phyloP scores from a whole-genome alignment of 2,329 filamentous ascomycete genomes.

The Epichloe baconii region DNA sequence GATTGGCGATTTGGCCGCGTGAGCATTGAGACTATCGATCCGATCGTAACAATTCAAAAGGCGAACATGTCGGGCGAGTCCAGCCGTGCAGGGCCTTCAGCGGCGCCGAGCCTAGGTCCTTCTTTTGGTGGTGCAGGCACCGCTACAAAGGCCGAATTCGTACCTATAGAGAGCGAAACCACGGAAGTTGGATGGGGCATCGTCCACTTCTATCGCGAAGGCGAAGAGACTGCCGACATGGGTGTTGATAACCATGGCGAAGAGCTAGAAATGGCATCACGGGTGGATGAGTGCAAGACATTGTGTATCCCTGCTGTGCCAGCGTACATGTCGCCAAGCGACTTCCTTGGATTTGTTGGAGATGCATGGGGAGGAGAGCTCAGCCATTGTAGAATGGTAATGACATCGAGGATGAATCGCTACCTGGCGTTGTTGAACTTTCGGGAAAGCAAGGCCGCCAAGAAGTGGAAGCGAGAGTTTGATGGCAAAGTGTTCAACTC shows the following conservation, averaged over 20 bases:
- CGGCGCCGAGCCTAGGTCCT: constrained; percentile 39
- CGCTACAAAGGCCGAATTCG: constrained; percentile 70
- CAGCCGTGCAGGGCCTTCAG: constrained; percentile 32
- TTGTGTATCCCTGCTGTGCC: constrained; percentile 91
- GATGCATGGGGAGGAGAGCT: constrained; percentile 76
- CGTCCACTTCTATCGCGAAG: constrained; percentile 85
- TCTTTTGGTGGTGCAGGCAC: constrained; percentile 48
- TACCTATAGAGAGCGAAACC: constrained; percentile 55
- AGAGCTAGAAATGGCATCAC: constrained; percentile 13
- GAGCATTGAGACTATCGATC: constrained; percentile 68
- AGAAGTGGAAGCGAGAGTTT: constrained; percentile 71
- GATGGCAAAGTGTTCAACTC: constrained; percentile 89
- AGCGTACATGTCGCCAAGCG: constrained; percentile 80
- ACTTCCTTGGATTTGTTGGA: constrained; percentile 84
- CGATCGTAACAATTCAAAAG: constrained; percentile 21
- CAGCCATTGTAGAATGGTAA: constrained; percentile 87
- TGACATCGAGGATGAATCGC: constrained; percentile 75
- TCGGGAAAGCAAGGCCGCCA: constrained; percentile 58
- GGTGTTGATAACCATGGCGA: constrained; percentile 14
- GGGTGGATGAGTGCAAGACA: constrained; percentile 62
- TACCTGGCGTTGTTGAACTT: constrained; percentile 98
- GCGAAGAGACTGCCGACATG: constrained; percentile 51
- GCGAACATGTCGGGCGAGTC: constrained; percentile 21
- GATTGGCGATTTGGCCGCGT: constrained; percentile 81
- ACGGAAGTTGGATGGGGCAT: constrained; percentile 84